A percentile compares a stretch with the other conserved stretches of the same genome.
Conservation (phyloP, 2,329 filamentous ascomycete genomes). For the Aspergillus piperis region DNA sequence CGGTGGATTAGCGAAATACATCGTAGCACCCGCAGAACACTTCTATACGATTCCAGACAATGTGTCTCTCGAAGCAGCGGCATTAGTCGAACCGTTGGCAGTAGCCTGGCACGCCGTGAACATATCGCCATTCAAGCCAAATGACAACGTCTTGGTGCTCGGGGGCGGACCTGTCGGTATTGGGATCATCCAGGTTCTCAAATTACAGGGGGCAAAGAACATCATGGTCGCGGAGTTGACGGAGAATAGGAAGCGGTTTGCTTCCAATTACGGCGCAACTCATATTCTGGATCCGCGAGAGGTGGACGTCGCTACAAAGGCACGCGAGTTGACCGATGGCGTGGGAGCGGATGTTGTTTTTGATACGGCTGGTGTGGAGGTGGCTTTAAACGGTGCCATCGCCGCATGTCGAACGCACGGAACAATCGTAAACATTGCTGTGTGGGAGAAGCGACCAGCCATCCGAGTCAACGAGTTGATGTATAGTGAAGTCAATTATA, state of each 20-base stretch:
- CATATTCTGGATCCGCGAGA: constrained; percentile 55
- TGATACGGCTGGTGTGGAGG: constrained; percentile 63
- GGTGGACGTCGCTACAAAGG: constrained; percentile 48
- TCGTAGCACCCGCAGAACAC: constrained; percentile 28
- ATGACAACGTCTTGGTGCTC: constrained; percentile 56
- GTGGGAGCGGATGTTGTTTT: constrained; percentile 61
- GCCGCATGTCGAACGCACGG: constrained; percentile 55
- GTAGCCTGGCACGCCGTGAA: constrained; percentile 66
- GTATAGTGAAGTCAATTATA: constrained; percentile 55
- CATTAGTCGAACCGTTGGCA: constrained; percentile 63
- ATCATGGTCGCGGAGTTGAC: constrained; percentile 63
- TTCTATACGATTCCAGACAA: constrained; percentile 29
- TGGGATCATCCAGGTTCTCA: constrained; percentile 60
- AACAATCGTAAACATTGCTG: constrained; percentile 64
- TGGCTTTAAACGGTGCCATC: constrained; percentile 50
- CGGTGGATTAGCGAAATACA: constrained; percentile 31
- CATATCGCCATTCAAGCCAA: constrained; percentile 48
- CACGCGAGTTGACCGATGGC: constrained; percentile 49
- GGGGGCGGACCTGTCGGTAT: constrained; percentile 66
- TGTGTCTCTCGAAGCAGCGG: constrained; percentile 49
- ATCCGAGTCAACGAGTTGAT: constrained; percentile 58
- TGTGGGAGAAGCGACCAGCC: constrained; percentile 60
- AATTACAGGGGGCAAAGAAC: constrained; percentile 53
- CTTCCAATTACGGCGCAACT: constrained; percentile 57
- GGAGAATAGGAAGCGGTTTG: constrained; percentile 52